Percentiles rank a stretch among this genome's conserved stretches.
Evolutionary conservation across 2,329 filamentous ascomycete species (phyloP).

Genomic region (Acephala macrosclerotiorum): DNA sequence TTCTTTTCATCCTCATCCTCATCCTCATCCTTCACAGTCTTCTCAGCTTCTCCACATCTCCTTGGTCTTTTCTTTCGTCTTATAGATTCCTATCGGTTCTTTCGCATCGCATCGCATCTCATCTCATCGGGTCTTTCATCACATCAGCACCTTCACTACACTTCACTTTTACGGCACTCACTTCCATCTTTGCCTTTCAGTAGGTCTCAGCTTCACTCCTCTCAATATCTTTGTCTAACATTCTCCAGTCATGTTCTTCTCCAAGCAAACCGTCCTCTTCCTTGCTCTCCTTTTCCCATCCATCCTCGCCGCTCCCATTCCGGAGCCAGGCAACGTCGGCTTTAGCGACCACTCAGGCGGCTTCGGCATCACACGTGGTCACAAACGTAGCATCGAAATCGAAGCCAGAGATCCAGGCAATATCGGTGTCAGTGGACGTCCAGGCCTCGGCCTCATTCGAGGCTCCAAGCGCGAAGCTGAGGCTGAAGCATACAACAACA

Average conservation of each 20-base stretch:
- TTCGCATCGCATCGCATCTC: constrained; percentile 3
- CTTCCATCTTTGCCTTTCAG: constrained; percentile 9
- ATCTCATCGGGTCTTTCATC: constrained; percentile 1
- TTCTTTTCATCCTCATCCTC: constrained; percentile 19
- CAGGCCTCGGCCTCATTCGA: background rate
- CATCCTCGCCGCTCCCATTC: constrained; percentile 17
- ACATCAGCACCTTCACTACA: background rate
- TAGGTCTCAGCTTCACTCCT: constrained; percentile 9
- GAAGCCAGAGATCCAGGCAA: background rate
- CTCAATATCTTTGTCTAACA: constrained; percentile 1
- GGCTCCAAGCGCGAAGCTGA: background rate
- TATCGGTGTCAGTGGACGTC: constrained; percentile 2
- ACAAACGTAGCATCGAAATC: constrained; percentile 1
- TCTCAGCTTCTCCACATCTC: constrained; percentile 7
- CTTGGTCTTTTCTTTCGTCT: background rate
- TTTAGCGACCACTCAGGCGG: background rate
- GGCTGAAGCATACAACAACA: background rate
- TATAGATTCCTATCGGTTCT: constrained; percentile 8
- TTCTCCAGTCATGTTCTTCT: constrained; percentile 22
- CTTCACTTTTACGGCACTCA: constrained; percentile 1
- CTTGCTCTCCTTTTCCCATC: constrained; percentile 19
- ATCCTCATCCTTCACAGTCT: constrained; percentile 12
- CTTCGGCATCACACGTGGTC: background rate
- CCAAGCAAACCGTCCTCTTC: constrained; percentile 16
- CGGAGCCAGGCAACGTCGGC: constrained; percentile 8